Evolutionary conservation across 805 yeast genomes (phyloP).

Genomic region (Kockiozyma suomiensis): DNA sequence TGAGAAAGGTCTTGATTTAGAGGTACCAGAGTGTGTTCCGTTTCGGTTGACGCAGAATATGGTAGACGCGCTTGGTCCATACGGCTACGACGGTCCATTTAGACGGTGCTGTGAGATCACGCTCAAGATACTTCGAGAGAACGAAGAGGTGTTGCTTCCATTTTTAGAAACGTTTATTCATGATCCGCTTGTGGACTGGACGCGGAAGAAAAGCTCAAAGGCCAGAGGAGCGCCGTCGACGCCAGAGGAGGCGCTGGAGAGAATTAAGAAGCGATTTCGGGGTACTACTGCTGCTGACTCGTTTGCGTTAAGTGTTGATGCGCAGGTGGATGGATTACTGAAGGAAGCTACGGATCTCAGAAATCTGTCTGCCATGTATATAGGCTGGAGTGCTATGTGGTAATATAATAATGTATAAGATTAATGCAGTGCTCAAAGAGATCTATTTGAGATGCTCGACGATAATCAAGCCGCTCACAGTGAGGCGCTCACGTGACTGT

Average conservation of each 20-base stretch:
- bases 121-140: conserved; percentile 64
- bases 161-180: conserved; percentile 88
- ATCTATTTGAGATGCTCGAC: too few species aligned
- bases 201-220: conserved; percentile 38
- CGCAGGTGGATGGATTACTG: conserved; percentile 87
- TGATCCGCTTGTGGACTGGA: conserved; percentile 88
- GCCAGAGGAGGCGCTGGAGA: conserved; percentile 29
- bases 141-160: conserved; percentile 85
- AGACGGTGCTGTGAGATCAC: conserved; percentile 86
- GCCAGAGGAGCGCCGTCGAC: conserved; percentile 12
- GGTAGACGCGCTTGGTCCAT: conserved; percentile 85
- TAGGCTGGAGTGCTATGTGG: conserved; percentile 85
- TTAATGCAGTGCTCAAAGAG: too few species aligned
- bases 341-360: conserved; percentile 76
- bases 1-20: conserved; percentile 70
- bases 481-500: neutral
- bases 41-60: conserved; percentile 87
- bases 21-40: conserved; percentile 92
- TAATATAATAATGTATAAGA: too few species aligned
- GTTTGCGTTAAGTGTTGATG: conserved; percentile 83
- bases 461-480: too few species aligned
- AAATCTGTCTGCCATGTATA: conserved; percentile 80
- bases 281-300: conserved; percentile 45
- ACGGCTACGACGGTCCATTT: conserved; percentile 88
- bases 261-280: conserved; percentile 20